These are phyloP conservation scores for Aegilops speltoides DNA, from an alignment of 176 grass and related monocot genomes.

Conservation along the genomic window DNA sequence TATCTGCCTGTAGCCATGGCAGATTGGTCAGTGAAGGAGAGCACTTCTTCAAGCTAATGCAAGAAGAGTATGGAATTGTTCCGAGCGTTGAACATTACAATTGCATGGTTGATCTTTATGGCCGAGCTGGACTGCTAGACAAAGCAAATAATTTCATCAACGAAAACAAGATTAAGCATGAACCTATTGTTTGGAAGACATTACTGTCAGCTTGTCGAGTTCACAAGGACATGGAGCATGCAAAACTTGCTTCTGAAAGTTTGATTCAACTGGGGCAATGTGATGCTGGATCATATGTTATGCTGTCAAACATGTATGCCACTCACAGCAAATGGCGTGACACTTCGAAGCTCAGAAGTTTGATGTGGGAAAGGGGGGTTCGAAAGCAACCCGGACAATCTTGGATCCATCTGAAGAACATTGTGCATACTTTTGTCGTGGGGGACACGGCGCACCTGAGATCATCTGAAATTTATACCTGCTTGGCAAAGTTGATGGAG, in stretches of 20 bases:
- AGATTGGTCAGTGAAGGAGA: slow-evolving; percentile 46
- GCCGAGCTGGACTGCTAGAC: slow-evolving; percentile 49
- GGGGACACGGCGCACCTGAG: slow-evolving; percentile 41
- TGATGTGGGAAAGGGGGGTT: slow-evolving; percentile 49
- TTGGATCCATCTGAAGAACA: slow-evolving; percentile 60
- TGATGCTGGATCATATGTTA: slow-evolving; percentile 58
- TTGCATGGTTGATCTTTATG: slow-evolving; percentile 76
- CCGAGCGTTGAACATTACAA: slow-evolving; percentile 58
- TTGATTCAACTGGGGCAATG: slow-evolving; percentile 51
- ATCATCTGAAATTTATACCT: slow-evolving; percentile 44
- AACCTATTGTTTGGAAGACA: slow-evolving; percentile 61
- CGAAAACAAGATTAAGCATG: slow-evolving; percentile 45
- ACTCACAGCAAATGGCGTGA: slow-evolving; percentile 56
- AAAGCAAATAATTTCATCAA: slow-evolving; percentile 55
- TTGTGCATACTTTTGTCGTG: slow-evolving; percentile 42
- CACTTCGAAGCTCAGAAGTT: slow-evolving; percentile 50
- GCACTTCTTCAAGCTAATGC: slow-evolving; percentile 49
- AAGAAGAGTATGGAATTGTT: slow-evolving; percentile 47
- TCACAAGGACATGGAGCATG: slow-evolving; percentile 54
- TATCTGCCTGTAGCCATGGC: slow-evolving; percentile 59
- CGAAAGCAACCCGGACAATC: slow-evolving; percentile 51
- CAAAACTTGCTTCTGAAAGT: slow-evolving; percentile 49
- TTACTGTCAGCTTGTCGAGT: slow-evolving; percentile 58
- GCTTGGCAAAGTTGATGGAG: slow-evolving; percentile 39
- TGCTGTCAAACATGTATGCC: slow-evolving; percentile 71